Base-by-base conservation (phyloP, 805 yeast species). In the Teunomyces barrocoloradensis region DNA sequence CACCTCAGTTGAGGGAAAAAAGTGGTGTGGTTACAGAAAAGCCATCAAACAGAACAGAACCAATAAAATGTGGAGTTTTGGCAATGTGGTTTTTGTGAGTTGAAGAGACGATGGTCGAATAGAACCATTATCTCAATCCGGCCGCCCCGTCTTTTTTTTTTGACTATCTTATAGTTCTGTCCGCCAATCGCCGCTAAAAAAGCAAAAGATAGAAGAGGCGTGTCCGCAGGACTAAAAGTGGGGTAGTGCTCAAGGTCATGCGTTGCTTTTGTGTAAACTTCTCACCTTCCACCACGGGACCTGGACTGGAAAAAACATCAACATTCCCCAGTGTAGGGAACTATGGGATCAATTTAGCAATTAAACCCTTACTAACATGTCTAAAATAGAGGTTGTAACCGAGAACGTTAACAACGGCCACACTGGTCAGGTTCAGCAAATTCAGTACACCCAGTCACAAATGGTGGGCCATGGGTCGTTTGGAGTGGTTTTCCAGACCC, bases 401-500 rank as follows among this genome's bases (percentile, higher is more conserved):
- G 90, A 86, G 63, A 79, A 76, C 46, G 94, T 84, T 49, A 80
- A 78, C 56, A 85, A 85, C 57, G 91, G 92, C 36, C 83, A 77
- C 59, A 80, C 85, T 6, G 89, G 87, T 46, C 82, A 81, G 52
- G 59, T 73, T 27, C 73, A 75, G 43, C 78, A 80, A 44, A 79
- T 92, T 47, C 81, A 84, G 42, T 89, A 88, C 69, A 85, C 91
- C 13, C 89, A 85, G 58, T 80, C 88, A 35, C 86, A 88, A 55
- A 90, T 91, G 78, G 94, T 92, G 36, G 99, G 99, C n/a, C 95
- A 89, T 67, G 99, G 99, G 9, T 91, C 98, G n/a, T 94, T 94
- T 71, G 99, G 99, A 2, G 91, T 90, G 29, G 99, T 94, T n/a
- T 90, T 89, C 64, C 94, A 89, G 56, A 89, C 96, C 5, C 82